Base-by-base conservation (phyloP, 257 asterid species). In the Coffea canephora region DNA sequence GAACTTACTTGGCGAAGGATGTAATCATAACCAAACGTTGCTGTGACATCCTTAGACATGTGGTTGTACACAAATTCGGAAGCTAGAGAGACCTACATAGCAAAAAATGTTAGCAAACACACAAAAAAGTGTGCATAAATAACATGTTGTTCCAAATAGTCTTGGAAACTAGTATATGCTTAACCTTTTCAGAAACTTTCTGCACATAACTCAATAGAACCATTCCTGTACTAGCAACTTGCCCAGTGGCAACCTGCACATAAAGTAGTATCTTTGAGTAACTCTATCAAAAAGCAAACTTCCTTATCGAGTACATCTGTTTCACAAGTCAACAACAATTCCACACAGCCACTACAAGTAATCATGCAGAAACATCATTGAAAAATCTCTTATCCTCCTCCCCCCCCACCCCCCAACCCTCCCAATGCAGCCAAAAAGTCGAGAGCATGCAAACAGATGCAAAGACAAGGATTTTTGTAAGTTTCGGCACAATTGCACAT, bases 171-270 rank as follows among this genome's bases (percentile, higher is more conserved):
- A 55, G 39, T 2, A 61, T 46, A 43, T 27, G 36, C 41, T 69
- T 81, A 59, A 91, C 98, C 97, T 91, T 93, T 11, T 93, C 98
- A 78, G 94, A 89, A 55, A 95, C 86, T 95, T 93, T 95, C 68
- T 95, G 99, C 71, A 95, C 99, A 86, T 95, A 95, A 85, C 97
- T 88, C 77, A 95, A 82, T 62, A 93, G 93, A 82, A 95, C 90
- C 89, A 95, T 85, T 77, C 97, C 98, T 68, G 99, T 93, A 87
- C 94, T 95, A 78, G 98, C 97, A 85, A 91, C 91, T 88, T 95
- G 98, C 74, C 97, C 99, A 48, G 99, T 90, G 69, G 99, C 94
- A 39, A 94, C 97, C 98, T 94, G 85, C 82, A 86, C 34, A 57
- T 46, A 54, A 55, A 62, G 39, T 14, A 16, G 67, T 62, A 65